phyloP scores from a whole-genome alignment of 768 basidiomycete genomes.

The Hydnomerulius pinastri region DNA sequence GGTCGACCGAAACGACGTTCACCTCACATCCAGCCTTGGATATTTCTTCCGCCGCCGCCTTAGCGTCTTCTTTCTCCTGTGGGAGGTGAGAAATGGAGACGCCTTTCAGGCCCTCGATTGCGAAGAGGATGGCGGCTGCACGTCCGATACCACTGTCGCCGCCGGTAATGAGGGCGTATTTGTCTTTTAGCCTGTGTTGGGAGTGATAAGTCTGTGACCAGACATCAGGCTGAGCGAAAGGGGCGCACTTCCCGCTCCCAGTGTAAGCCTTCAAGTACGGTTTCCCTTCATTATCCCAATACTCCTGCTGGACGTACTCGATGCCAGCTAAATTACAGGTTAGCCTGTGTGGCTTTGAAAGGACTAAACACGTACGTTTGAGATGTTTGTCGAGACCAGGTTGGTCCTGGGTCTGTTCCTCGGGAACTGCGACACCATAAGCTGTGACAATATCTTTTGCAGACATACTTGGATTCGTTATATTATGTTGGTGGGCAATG shows the following conservation, averaged over 20 bases:
- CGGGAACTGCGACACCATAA: conserved; percentile 36
- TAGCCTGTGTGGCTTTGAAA: conserved; percentile 17
- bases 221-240: background rate
- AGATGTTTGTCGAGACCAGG: conserved; percentile 54
- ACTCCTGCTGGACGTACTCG: conserved; percentile 44
- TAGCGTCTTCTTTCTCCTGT: conserved; percentile 56
- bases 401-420: conserved; percentile 47
- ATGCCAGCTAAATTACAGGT: conserved; percentile 37
- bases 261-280: conserved; percentile 53
- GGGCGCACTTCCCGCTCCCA: conserved; percentile 46
- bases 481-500: background rate
- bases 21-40: conserved; percentile 41
- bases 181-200: conserved; percentile 2
- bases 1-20: conserved; percentile 40
- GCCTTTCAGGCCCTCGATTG: conserved; percentile 51
- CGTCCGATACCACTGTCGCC: conserved; percentile 55
- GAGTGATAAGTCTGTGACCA: background rate
- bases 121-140: conserved; percentile 50
- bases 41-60: conserved; percentile 48
- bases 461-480: background rate
- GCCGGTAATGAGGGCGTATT: conserved; percentile 26
- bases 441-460: conserved; percentile 34
- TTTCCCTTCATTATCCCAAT: conserved; percentile 53
- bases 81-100: conserved; percentile 57
- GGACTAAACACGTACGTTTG: conserved; percentile 38